Evolutionary conservation across 202 grass and related monocot species (phyloP), one percentile per base, ranked within the genome.

Genomic region (Tripidium arundinaceum): DNA sequence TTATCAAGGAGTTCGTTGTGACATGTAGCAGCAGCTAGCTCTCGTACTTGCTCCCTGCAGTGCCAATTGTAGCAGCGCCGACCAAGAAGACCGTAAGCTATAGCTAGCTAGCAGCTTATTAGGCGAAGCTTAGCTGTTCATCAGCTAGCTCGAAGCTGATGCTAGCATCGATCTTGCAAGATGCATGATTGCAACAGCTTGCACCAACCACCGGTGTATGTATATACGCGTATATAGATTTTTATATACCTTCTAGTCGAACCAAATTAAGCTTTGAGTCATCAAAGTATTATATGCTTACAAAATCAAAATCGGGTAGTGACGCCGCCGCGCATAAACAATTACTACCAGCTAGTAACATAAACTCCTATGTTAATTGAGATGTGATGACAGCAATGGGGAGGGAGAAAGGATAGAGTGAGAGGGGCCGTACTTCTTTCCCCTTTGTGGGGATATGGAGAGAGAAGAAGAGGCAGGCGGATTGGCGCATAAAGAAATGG

Each of bases 361-460:
- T 80, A 43, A 40, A 54, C 47, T 80, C 65, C 78, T 80, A 70
- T 59, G 65, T 80, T 42, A 50, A 58, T 80, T 22, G 49, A 42
- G 78, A 68, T 58, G 78, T 59, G 68, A 62, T 62, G 68, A 36
- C 62, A 73, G 54, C 81, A 66, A 42, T 4, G 59, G 41, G 40
- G 4, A 6, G 10, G 1, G 1, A 39, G 3, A 14, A 33, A 24
- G 6, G 65, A 40, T 11, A 33, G 18, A 8, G 61, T 38, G 49
- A 59, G 13, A 11, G 5, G 2, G 72, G 50, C 36, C 76, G 81
- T 90, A 90, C 84, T 84, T 64, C 64, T 83, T 83, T 84, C 62
- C 87, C 74, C 74, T 58, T 86, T 69, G 82, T 25, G 77, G 72
- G 34, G 78, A 82, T 93, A 72, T 29, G 84, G 84, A 84, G 86